phyloP scores from a whole-genome alignment of 805 yeast genomes.

The Saccharomycopsis sp. region DNA sequence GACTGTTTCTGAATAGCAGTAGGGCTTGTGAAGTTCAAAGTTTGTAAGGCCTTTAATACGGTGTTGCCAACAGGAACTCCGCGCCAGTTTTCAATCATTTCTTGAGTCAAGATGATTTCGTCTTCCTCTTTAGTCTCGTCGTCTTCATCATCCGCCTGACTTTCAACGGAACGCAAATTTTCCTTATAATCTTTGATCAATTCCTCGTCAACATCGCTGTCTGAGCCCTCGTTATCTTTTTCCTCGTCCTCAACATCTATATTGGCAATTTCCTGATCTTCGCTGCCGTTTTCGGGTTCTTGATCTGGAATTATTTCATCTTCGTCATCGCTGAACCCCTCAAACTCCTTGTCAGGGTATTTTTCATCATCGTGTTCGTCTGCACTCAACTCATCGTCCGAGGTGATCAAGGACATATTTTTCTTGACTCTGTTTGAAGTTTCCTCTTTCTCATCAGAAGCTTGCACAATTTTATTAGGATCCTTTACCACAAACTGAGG shows the following conservation, averaged over 20 bases:
- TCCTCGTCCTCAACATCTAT: constrained; percentile 16
- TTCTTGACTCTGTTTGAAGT: constrained; percentile 16
- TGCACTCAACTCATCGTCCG: neutral
- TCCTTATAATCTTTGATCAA: constrained; percentile 30
- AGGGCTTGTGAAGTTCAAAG: constrained; percentile 57
- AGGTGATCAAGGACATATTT: constrained; percentile 12
- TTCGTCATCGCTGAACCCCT: constrained; percentile 18
- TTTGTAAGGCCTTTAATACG: constrained; percentile 54
- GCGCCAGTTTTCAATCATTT: constrained; percentile 58
- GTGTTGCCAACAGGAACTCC: constrained; percentile 42
- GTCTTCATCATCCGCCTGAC: constrained; percentile 15
- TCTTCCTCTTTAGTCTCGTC: constrained; percentile 19
- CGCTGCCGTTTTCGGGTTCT: constrained; percentile 27
- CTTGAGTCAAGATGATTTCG: constrained; percentile 25
- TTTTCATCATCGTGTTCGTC: constrained; percentile 22
- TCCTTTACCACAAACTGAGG: constrained; percentile 49
- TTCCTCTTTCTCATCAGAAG: constrained; percentile 20
- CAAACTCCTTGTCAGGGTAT: constrained; percentile 25
- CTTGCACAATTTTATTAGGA: constrained; percentile 24
- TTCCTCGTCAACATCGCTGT: constrained; percentile 21
- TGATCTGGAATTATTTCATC: constrained; percentile 18
- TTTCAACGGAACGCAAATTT: constrained; percentile 25
- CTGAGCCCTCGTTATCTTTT: constrained; percentile 16
- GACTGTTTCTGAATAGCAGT: constrained; percentile 77
- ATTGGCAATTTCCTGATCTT: constrained; percentile 9